phyloP scores from a whole-genome alignment of 2,329 filamentous ascomycete genomes.

The Clonostachys chloroleuca region DNA sequence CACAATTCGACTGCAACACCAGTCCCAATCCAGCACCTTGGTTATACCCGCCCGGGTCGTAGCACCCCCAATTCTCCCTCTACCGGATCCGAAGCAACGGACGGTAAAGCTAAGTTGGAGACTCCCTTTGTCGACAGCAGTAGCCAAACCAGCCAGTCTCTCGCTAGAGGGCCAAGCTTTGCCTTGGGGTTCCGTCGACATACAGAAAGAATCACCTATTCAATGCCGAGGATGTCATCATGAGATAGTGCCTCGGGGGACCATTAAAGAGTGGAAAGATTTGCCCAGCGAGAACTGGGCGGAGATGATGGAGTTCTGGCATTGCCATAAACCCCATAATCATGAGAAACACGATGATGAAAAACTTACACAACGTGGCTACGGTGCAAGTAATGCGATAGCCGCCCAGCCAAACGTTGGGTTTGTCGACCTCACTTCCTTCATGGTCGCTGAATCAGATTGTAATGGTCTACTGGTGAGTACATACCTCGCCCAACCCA shows the following conservation, averaged over 20 bases:
- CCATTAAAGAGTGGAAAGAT: slow-evolving; percentile 72
- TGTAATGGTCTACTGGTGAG: slow-evolving; percentile 42
- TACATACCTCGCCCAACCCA: slow-evolving; percentile 7
- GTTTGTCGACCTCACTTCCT: slow-evolving; percentile 75
- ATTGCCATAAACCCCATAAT: slow-evolving; percentile 87
- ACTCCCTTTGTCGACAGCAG: slow-evolving; percentile 32
- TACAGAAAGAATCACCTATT: slow-evolving; percentile 35
- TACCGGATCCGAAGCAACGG: slow-evolving; percentile 29
- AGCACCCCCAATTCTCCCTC: slow-evolving; percentile 14
- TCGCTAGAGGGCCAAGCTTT: slow-evolving; percentile 30
- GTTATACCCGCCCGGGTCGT: slow-evolving; percentile 36
- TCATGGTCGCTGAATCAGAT: slow-evolving; percentile 67
- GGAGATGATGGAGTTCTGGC: slow-evolving; percentile 99
- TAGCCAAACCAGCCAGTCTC: slow-evolving; percentile 14
- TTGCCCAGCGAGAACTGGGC: slow-evolving; percentile 97
- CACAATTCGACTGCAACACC: slow-evolving; percentile 43
- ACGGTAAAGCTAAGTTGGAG: slow-evolving; percentile 45
- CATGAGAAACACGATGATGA: slow-evolving; percentile 36
- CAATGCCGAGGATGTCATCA: slow-evolving; percentile 32
- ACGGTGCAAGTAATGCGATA: slow-evolving; percentile 77
- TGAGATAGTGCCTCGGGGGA: slow-evolving; percentile 27
- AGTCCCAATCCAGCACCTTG: slow-evolving; percentile 24
- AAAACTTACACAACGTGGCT: slow-evolving; percentile 63
- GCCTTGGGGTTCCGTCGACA: slow-evolving; percentile 52
- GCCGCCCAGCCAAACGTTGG: slow-evolving; percentile 61